phyloP scores from a whole-genome alignment of 2,329 filamentous ascomycete genomes.

The Neophaeococcomyces aloes region DNA sequence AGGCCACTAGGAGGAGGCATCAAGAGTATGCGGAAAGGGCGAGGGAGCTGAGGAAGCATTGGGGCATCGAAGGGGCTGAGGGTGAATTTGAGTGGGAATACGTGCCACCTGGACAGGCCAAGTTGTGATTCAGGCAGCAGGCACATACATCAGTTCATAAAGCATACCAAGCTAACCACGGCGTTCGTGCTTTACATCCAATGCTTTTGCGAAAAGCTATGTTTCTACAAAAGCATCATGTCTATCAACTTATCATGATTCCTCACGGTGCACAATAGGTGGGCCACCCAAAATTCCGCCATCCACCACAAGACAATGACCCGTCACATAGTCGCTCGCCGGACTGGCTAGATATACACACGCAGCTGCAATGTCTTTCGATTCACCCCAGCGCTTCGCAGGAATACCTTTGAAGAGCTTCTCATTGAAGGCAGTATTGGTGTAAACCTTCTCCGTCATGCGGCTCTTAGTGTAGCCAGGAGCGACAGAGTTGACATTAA shows the following conservation, averaged over 20 bases:
- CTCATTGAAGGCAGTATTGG: slow-evolving; percentile 5
- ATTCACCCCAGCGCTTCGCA: slow-evolving; percentile 4
- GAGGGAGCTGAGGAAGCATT: slow-evolving; percentile 8
- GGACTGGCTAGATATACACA: slow-evolving; percentile 3
- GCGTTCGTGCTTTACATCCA: no score
- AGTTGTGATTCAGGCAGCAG: no score
- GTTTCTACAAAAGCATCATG: no score
- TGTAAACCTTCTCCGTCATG: slow-evolving; percentile 7
- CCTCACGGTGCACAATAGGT: background rate
- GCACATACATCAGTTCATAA: no score
- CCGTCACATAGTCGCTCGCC: slow-evolving; percentile 1
- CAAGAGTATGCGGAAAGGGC: slow-evolving; percentile 2
- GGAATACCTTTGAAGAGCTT: slow-evolving; percentile 7
- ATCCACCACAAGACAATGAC: background rate
- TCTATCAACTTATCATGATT: background rate
- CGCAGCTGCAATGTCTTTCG: slow-evolving; percentile 4
- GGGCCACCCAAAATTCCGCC: slow-evolving; percentile 1
- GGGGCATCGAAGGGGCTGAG: slow-evolving; percentile 4
- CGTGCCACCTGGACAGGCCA: background rate
- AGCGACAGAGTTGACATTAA: slow-evolving; percentile 4
- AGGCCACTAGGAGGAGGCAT: slow-evolving; percentile 4
- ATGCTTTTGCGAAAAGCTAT: no score
- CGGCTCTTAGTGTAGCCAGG: slow-evolving; percentile 6
- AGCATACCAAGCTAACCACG: no score
- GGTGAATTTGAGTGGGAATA: slow-evolving; percentile 9